Evolutionary conservation across 2,329 filamentous ascomycete species (phyloP).

Genomic region (Phyllosticta citrichinensis): DNA sequence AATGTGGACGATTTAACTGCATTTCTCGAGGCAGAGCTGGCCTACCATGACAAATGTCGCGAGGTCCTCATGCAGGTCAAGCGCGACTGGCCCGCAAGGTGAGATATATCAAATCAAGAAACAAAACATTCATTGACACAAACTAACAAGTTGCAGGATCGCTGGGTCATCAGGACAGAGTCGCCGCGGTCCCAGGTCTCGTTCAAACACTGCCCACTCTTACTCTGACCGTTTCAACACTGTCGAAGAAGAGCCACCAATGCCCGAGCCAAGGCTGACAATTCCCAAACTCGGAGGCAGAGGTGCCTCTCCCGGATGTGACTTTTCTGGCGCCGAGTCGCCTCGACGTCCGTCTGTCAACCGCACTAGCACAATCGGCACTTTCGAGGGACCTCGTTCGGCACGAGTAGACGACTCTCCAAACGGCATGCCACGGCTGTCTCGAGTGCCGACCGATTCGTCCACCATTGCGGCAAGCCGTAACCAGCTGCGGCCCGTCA

Average conservation of each 20-base stretch:
- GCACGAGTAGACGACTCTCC: constrained; percentile 45
- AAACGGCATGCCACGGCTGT: constrained; percentile 34
- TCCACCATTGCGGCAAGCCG: constrained; percentile 39
- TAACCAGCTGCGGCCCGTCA: constrained; percentile 35
- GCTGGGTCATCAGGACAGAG: constrained; percentile 16
- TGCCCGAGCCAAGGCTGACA: constrained; percentile 40
- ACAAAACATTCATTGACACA: constrained; percentile 5
- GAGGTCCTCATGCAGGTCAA: constrained; percentile 67
- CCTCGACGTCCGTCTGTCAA: constrained; percentile 38
- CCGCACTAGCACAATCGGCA: constrained; percentile 36
- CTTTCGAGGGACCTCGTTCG: constrained; percentile 47
- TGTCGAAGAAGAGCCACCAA: constrained; percentile 46
- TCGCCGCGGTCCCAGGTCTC: constrained; percentile 42
- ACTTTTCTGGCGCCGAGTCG: constrained; percentile 11
- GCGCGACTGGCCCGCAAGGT: constrained; percentile 59
- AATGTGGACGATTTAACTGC: constrained; percentile 67
- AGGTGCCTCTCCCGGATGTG: constrained; percentile 30
- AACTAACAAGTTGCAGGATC: constrained; percentile 19
- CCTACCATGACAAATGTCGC: constrained; percentile 82
- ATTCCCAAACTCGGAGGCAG: constrained; percentile 32
- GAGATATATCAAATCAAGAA: constrained; percentile 18
- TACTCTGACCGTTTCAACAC: constrained; percentile 50
- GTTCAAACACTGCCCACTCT: constrained; percentile 55
- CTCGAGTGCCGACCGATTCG: constrained; percentile 46
- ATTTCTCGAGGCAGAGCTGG: constrained; percentile 81